phyloP scores from a whole-genome alignment of 225 moss, liverwort and hornwort species.

The Pseudoscleropodium purum region DNA sequence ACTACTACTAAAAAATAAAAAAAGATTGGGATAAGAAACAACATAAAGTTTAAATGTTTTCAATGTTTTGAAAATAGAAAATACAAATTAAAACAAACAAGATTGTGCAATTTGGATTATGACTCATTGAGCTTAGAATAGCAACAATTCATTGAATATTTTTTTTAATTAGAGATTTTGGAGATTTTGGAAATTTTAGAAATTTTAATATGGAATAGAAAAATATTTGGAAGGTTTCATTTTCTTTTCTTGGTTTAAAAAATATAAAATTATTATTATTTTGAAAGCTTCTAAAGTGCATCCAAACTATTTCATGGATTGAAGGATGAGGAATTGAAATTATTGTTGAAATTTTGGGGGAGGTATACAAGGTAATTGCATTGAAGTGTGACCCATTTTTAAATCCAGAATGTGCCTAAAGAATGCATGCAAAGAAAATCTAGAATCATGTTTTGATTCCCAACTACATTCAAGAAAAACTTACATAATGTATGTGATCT shows the following conservation, averaged over 20 bases:
- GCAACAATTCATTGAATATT: background rate
- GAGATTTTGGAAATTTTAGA: no score
- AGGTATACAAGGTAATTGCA: background rate
- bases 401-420: no score
- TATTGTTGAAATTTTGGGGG: background rate
- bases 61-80: no score
- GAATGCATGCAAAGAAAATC: background rate
- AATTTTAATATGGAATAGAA: background rate
- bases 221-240: background rate
- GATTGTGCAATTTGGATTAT: background rate
- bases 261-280: background rate
- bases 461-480: background rate
- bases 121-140: background rate
- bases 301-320: accelerated
- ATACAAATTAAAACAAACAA: background rate
- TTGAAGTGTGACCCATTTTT: background rate
- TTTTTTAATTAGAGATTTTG: no score
- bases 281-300: background rate
- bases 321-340: accelerated
- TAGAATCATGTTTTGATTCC: background rate
- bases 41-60: background rate
- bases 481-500: background rate
- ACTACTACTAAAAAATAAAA: no score
- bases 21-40: background rate
- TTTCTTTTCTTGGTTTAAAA: background rate